Base-by-base conservation (phyloP, 345 rosid genomes). In the Dimocarpus longan region DNA sequence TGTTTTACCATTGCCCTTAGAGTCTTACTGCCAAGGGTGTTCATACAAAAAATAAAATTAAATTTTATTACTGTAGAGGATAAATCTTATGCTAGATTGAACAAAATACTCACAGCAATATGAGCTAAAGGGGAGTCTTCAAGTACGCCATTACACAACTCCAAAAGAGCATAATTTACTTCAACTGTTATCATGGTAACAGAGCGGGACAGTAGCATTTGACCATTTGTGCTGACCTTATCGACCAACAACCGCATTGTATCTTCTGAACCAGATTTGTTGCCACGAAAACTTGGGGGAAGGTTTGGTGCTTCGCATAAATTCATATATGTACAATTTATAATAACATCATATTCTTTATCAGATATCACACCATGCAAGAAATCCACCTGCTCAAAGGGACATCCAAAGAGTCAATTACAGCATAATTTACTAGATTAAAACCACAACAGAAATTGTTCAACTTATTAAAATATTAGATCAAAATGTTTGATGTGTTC, bases 261-360 rank as follows among this genome's bases (percentile, higher is more conserved):
- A 82, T 91, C 97, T 83, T 87, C 86, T 72, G 97, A 86, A 80
- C 79, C 91, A 84, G 92, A 89, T 83, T 87, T 82, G 88, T 90
- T 67, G 68, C 91, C 97, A 71, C 98, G 99, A 81, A 96, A 96
- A 82, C 89, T 91, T 79, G 97, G 95, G 78, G 98, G 99, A 75
- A 93, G 93, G 78, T 78, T 94, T 71, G 99, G 97, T 76, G 83
- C 91, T 88, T 96, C 99, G 87, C 70, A 78, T 78, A 96, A 81
- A 88, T 96, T 96, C 91, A 88, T 86, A 82, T 8, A 26, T 64
- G 83, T 67, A 73, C 97, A 94, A 85, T 93, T 91, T 76, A 88
- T 79, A 82, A 94, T 89, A 75, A 96, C 92, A 83, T 85, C 84
- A 86, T 96, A 96, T 80, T 96, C 99, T 85, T 92, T 94, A 86